Base-by-base conservation (phyloP, 2,329 filamentous ascomycete genomes). In the Fusarium drepaniforme region DNA sequence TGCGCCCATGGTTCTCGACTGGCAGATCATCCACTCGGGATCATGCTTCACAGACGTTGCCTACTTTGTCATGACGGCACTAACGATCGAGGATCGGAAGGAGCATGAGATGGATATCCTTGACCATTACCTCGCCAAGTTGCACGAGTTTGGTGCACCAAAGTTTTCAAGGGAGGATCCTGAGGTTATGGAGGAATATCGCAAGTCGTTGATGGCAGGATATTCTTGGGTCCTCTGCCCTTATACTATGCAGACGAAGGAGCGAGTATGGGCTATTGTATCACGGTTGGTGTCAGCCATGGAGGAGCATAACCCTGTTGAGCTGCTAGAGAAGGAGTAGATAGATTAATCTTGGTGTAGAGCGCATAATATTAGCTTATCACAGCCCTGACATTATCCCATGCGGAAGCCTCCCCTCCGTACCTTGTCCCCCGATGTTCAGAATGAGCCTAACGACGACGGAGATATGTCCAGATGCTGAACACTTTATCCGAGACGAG, bases 211-310 rank as follows among this genome's bases (percentile, higher is more conserved):
- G 35, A 40, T 59, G 35, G 35, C 33, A 1, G 57, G 57, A 13
- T 59, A n/a, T 9, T 38, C 57, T 18, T 59, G 57, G 57, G 57
- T 40, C 9, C 57, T 59, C 23, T 70, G 66, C 12, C 60, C 66
- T 6, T 70, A 60, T 38, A 38, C n/a, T 12, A 70, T 70, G 68
- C 68, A 66, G 60, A 56, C 15, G 11, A 65, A 46, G 51, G 68
- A 71, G 23, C 23, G 42, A 18, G 66, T 71, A 37, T 46, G 38
- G 37, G 60, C 68, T 15, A 21, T 71, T 11, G 60, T 70, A 7
- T 44, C 66, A 18, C 59, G 68, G 5, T 16, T 70, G 30, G 66
- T 70, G 18, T 53, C 66, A 16, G 68, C 68, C 21, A 70, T 71
- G 59, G 66, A 66, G 28, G 68, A 70, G 15, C 68, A 71, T 13